Evolutionary conservation across 148 eudicot genomes (phyloP), one percentile per base, ranked within the genome.

Genomic region (Gaultheria prostrata): DNA sequence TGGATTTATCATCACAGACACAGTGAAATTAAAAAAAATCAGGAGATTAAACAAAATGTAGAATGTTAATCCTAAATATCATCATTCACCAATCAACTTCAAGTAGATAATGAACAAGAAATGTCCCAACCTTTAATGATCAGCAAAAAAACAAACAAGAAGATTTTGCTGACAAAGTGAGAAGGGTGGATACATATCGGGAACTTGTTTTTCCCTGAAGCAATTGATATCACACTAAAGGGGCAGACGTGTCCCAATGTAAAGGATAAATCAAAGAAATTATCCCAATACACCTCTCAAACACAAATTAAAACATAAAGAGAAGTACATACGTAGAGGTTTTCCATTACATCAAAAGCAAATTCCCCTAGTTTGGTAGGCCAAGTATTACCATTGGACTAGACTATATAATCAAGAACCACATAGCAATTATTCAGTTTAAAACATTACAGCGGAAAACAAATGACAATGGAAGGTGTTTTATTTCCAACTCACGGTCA

Each of bases 1-100:
- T 0, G 0, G 14, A 54, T 80, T 85, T 39, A 78, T 90, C 92
- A 86, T 92, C 94, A 89, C 79, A 56, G 77, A 87, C 50, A 20
- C 21, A 43, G 24, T 45, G 8, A 20, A n/a, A 17, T 46, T 20
- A 20, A 20, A 39, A 74, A 20, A 20, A 39, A 74, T 20, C 48
- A 15, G 5, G 4, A 43, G 26, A 74, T 30, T 0, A 75, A 11
- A 11, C 46, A 75, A 75, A 45, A 75, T 1, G 48, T 8, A 17
- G 1, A 39, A 21, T 8, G 11, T 3, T 2, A 33, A 35, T 20
- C 17, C 33, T 5, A 15, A 30, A 21, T 13, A 65, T 26, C 33
- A 26, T 3, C 33, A 28, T 3, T 26, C 33, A 28, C 33, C 71
- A 65, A 65, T 65, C 45, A 72, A 39, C 48, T 72, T 8, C 20